Conservation (phyloP, 202 grass and related monocot genomes). For the Elaeis oleifera region DNA sequence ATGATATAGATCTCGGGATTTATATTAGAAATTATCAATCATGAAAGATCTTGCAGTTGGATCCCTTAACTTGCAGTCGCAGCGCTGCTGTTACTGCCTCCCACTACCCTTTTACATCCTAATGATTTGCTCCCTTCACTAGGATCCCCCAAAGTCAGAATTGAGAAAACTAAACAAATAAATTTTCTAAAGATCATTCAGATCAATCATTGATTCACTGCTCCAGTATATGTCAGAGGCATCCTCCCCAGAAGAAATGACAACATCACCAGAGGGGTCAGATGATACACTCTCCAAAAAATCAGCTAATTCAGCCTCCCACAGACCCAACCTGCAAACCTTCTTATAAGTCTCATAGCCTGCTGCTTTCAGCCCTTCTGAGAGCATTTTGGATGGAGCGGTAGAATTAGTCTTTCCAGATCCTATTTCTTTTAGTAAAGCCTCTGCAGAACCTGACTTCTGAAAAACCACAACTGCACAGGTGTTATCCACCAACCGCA, state of each 20-base stretch:
- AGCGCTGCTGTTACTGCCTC: too few species aligned
- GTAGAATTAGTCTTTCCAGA: slow-evolving; percentile 22
- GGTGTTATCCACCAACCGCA: slow-evolving; percentile 58
- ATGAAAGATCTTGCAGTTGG: too few species aligned
- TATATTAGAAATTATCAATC: too few species aligned
- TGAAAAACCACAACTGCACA: slow-evolving; percentile 57
- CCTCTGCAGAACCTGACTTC: slow-evolving; percentile 33
- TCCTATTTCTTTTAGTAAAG: slow-evolving; percentile 50
- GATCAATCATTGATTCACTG: slow-evolving; percentile 49
- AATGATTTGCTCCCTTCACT: not conserved
- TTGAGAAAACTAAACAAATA: not conserved
- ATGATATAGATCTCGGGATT: too few species aligned
- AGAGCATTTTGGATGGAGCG: slow-evolving; percentile 37
- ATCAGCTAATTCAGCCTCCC: slow-evolving; percentile 72
- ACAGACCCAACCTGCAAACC: slow-evolving; percentile 63
- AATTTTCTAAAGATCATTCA: slow-evolving; percentile 51
- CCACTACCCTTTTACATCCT: too few species aligned
- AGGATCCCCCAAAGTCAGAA: not conserved
- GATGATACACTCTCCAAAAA: slow-evolving; percentile 46
- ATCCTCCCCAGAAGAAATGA: slow-evolving; percentile 10
- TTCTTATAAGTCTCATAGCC: slow-evolving; percentile 66
- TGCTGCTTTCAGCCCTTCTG: slow-evolving; percentile 58
- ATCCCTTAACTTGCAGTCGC: too few species aligned
- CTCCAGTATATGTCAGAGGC: slow-evolving; percentile 51
- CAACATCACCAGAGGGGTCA: slow-evolving; percentile 17